phyloP scores from a whole-genome alignment of 2,329 filamentous ascomycete species.

The Colletotrichum sp. region DNA sequence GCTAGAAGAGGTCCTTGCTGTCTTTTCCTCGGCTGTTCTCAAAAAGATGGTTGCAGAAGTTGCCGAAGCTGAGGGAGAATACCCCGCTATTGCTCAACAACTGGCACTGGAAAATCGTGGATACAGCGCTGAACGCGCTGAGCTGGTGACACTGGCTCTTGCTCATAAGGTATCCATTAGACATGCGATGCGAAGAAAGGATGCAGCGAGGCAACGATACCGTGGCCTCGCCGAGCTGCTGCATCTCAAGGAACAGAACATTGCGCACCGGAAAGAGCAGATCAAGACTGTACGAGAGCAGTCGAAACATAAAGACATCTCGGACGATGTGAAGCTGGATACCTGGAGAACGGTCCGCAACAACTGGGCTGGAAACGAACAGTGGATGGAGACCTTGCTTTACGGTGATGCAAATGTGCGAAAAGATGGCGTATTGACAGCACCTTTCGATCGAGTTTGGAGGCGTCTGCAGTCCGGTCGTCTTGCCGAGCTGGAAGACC shows the following conservation, averaged over 20 bases:
- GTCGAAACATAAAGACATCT: slow-evolving; percentile 26
- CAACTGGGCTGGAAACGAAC: slow-evolving; percentile 80
- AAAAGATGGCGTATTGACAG: slow-evolving; percentile 68
- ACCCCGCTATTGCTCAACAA: slow-evolving; percentile 54
- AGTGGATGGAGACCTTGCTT: slow-evolving; percentile 75
- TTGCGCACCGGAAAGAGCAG: slow-evolving; percentile 59
- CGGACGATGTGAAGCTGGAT: slow-evolving; percentile 48
- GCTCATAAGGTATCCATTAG: slow-evolving; percentile 73
- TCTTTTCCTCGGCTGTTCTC: slow-evolving; percentile 84
- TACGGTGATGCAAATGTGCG: slow-evolving; percentile 65
- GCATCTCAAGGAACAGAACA: slow-evolving; percentile 63
- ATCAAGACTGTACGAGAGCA: slow-evolving; percentile 35
- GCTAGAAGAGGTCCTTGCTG: slow-evolving; percentile 83
- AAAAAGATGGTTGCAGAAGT: slow-evolving; percentile 65
- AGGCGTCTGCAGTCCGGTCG: slow-evolving; percentile 64
- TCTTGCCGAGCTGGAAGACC: slow-evolving; percentile 60
- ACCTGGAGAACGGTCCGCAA: slow-evolving; percentile 67
- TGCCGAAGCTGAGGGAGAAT: slow-evolving; percentile 37
- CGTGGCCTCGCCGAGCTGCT: slow-evolving; percentile 68
- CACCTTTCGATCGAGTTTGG: slow-evolving; percentile 76
- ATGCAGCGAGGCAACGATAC: slow-evolving; percentile 63
- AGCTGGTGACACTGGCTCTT: slow-evolving; percentile 70
- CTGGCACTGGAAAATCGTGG: slow-evolving; percentile 65
- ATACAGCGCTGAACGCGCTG: slow-evolving; percentile 57
- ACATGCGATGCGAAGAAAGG: slow-evolving; percentile 63